Base-by-base conservation (phyloP, 805 yeast genomes). In the Priceomyces fermenticarens region DNA sequence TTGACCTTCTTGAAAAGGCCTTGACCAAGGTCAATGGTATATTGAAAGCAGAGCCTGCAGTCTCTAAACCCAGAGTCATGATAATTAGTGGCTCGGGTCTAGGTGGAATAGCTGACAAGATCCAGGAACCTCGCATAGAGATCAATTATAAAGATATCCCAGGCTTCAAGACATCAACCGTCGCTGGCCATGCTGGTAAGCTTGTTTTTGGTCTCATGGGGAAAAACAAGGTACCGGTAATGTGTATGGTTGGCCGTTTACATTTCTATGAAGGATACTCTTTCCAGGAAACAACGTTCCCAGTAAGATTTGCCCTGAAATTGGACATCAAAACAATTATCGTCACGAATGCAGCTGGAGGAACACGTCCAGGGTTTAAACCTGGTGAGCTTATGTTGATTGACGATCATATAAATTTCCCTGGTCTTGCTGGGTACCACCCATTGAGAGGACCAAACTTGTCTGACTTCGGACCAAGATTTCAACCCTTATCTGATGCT, bases 331-430 rank as follows among this genome's bases (percentile, higher is more conserved):
- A 71, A 34, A 70, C 73, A 3, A 69, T 91, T 32, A 69, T 91
- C 16, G 95, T 84, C 8, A 91, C 98, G n/a, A 91, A 91, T 63
- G 99, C 99, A 1, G 95, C 97, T 2, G 99, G 98, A 35, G 97
- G 97, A 1, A 62, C 85, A 35, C 85, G 88, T 53, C 63, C 77
- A 2, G 56, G 53, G 3, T 90, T 63, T 61, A 72, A 73, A 39
- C 86, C 91, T 2, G 97, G 97, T 26, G 97, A 93, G 55, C 68
- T 91, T 48, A 91, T 93, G 98, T 73, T 93, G 36, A 78, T 91
- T 47, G 75, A 75, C 49, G 99, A 90, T 60, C 99, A 91, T 60
- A 75, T 91, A 53, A 89, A 90, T 60, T 57, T 91, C 40, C 96
- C 97, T 0, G 98, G 99, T 1, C 70, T 91, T 44, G 81, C 91